Evolutionary conservation across 306 rosid genomes (phyloP), one percentile per base, ranked within the genome.

Genomic region (Citrullus colocynthis): DNA sequence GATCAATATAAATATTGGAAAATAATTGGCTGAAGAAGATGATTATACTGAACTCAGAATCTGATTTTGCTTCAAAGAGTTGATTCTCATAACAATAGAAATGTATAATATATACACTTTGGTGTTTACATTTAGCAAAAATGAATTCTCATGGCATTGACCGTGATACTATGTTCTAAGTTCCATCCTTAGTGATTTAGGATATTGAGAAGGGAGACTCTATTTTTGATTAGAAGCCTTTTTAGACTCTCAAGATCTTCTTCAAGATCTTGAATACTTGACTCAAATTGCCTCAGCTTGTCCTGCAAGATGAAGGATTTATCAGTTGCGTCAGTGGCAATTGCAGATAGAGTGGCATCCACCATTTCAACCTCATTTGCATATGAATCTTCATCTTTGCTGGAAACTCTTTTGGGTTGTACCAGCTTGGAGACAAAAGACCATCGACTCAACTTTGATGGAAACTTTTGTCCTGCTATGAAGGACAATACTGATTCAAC

Each of bases 181-280:
- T 55, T 71, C 7, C 58, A 71, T 45, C 20, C 64, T 78, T 37
- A 67, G 80, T 85, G 41, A 73, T 80, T 82, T 41, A 85, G 58
- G 70, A 82, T 74, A 67, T 80, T 85, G 65, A 85, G 88, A 15
- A 58, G 32, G n/a, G 83, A 83, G 17, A 82, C 82, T 80, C 85
- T 85, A 15, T 37, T 80, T 80, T 81, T 83, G 17, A 83, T 78
- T 17, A 85, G 66, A 51, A 70, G 77, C 83, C 85, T 78, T 37
- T 62, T 10, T 62, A 62, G 7, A 36, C 21, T 72, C 51, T 28
- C 54, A 48, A 48, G 36, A 60, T 28, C 65, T 30, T 74, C 79
- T 62, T 83, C 85, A 6, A 81, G 74, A 21, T 78, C 86, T 30
- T 57, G 80, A 79, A 24, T 55, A 44, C 49, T 81, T 59, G 20